Percentiles rank a stretch among this genome's conserved stretches.
Conservation (phyloP, 2,329 filamentous ascomycete species). For the Raffaelea arxii region DNA sequence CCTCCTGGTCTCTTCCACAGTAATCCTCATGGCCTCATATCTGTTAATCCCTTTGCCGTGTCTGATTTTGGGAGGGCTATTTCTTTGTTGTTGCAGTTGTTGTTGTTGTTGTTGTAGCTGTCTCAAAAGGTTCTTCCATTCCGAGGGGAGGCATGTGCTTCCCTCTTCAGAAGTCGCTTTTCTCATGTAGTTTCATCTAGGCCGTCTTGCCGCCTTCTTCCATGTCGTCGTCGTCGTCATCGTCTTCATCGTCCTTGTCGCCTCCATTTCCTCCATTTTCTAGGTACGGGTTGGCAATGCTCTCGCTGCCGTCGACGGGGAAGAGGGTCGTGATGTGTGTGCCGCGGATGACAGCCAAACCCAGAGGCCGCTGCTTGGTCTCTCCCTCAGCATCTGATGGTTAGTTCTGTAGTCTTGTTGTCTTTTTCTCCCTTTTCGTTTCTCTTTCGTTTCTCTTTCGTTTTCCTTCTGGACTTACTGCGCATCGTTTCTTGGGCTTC, state of each 20-base stretch:
- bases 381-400: conserved; percentile 81
- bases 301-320: conserved; percentile 87
- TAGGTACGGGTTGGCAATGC: conserved; percentile 89
- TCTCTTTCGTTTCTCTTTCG: too few species aligned
- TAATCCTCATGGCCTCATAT: conserved; percentile 8
- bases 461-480: conserved; percentile 62
- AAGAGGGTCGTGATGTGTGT: conserved; percentile 89
- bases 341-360: conserved; percentile 81
- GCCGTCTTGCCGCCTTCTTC: background rate
- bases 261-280: background rate
- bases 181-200: too few species aligned
- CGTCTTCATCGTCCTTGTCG: conserved; percentile 34
- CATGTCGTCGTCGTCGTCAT: background rate
- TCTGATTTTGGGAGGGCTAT: too few species aligned
- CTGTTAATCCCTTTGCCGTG: conserved; percentile 10
- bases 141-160: too few species aligned
- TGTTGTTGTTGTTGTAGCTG: background rate
- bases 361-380: conserved; percentile 68
- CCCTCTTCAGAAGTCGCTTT: too few species aligned
- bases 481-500: conserved; percentile 84
- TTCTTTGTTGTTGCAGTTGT: too few species aligned
- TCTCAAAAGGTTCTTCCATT: too few species aligned
- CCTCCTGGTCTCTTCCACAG: background rate
- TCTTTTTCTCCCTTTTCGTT: too few species aligned
- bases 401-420: too few species aligned